Evolutionary conservation across 208 protist genomes (phyloP), one percentile per base, ranked within the genome.

Genomic region (Trypanosoma scelopori): DNA sequence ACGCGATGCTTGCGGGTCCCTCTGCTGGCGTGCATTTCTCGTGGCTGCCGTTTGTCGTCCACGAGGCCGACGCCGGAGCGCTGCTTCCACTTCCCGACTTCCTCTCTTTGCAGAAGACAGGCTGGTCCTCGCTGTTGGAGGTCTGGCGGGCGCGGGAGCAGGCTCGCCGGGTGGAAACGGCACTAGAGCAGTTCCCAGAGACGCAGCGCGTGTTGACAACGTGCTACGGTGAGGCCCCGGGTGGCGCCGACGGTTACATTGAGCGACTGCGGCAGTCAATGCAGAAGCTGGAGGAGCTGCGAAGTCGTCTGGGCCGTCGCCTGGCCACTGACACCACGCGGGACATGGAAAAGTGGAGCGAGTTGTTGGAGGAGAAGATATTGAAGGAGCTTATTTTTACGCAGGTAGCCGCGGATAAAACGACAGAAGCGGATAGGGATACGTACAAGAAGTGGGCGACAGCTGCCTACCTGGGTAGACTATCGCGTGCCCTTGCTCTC

Each of bases 161-260:
- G 20, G 71, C 55, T 5, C 46, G 73, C 35, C 67, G 65, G 7
- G 37, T 86, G 23, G 48, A 51, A 23, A 64, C 60, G 1, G 76
- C 78, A 11, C 71, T 92, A 53, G 60, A 71, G 32, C 59, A 66
- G 49, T 65, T 78, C 39, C 79, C 81, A 1, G 74, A 71, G 39
- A 55, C 79, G 13, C 78, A 89, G 74, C 78, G 75, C n/a, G 77
- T 95, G 6, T 55, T 91, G 20, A 63, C 73, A 32, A 55, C 48
- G 52, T 51, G 55, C 39, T 92, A 79, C 53, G 90, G 90, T 16
- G 90, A 87, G 65, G 62, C 87, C 1, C 69, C 68, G 15, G 86
- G 82, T 30, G 81, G 79, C 47, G 71, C 79, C 6, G 85, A 84
- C 13, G 84, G 82, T 15, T 78, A 79, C 55, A 41, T 76, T 3